These are phyloP conservation scores for Canariomyces notabilis DNA, from an alignment of 2,329 filamentous ascomycete genomes.

Conservation along the genomic window DNA sequence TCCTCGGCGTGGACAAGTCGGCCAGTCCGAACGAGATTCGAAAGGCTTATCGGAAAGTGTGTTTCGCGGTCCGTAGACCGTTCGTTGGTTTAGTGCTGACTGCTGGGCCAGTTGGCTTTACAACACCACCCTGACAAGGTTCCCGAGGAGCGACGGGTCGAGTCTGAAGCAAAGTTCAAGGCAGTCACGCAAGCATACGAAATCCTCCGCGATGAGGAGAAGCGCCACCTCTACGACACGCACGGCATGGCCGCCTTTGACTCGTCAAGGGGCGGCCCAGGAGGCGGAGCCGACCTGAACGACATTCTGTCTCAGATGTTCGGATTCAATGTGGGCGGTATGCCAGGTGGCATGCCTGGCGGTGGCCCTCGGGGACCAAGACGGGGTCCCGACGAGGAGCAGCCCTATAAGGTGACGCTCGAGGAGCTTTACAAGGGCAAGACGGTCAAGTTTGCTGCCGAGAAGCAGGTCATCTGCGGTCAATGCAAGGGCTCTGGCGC, in stretches of 20 bases:
- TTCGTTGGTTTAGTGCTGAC: slow-evolving; percentile 16
- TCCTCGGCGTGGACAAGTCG: slow-evolving; percentile 68
- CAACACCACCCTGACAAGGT: slow-evolving; percentile 95
- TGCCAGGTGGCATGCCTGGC: slow-evolving; percentile 38
- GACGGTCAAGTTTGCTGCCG: slow-evolving; percentile 92
- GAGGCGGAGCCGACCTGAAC: slow-evolving; percentile 75
- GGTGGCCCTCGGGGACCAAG: slow-evolving; percentile 57
- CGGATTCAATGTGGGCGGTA: slow-evolving; percentile 60
- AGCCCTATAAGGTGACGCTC: slow-evolving; percentile 82
- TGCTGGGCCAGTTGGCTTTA: slow-evolving; percentile 62
- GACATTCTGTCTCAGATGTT: slow-evolving; percentile 95
- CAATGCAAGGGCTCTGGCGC: slow-evolving; percentile 85
- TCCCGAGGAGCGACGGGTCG: slow-evolving; percentile 73
- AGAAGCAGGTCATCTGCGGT: slow-evolving; percentile 86
- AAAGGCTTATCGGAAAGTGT: slow-evolving; percentile 91
- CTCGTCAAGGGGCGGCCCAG: slow-evolving; percentile 59
- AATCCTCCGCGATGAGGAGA: slow-evolving; percentile 93
- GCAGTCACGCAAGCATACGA: slow-evolving; percentile 91
- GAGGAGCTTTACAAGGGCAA: slow-evolving; percentile 99
- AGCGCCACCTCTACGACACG: slow-evolving; percentile 83
- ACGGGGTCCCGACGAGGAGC: slow-evolving; percentile 78
- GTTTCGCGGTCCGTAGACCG: slow-evolving; percentile 20
- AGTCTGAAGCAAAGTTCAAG: slow-evolving; percentile 91
- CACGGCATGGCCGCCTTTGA: slow-evolving; percentile 97
- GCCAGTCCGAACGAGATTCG: slow-evolving; percentile 80